Percentiles rank a stretch among this genome's conserved stretches.
Evolutionary conservation across 305 asterid species (phyloP).

Genomic region (Fraxinus xanthoxyloides): DNA sequence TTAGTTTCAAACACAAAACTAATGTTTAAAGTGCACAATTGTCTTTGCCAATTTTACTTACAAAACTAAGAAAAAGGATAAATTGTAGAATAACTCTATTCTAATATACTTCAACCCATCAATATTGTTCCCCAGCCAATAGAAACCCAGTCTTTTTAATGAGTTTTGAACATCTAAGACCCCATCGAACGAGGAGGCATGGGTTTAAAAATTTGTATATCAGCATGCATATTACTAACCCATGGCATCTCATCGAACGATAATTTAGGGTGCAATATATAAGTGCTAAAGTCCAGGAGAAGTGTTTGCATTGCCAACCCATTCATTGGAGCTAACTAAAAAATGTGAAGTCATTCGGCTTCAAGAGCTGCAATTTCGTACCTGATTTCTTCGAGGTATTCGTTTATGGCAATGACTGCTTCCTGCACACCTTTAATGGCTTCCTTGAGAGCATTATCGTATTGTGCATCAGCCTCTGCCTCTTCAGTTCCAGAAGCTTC

Average conservation of each 20-base stretch:
- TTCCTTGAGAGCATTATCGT: slow-evolving; percentile 76
- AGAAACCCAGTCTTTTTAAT: neutral
- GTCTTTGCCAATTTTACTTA: neutral
- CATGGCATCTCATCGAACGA: neutral
- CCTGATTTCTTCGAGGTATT: slow-evolving; percentile 86
- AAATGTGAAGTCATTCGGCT: slow-evolving; percentile 34
- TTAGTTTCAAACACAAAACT: neutral
- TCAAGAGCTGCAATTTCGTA: slow-evolving; percentile 87
- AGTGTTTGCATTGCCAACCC: neutral
- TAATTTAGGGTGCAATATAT: neutral
- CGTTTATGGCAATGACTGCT: slow-evolving; percentile 71
- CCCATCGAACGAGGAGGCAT: neutral
- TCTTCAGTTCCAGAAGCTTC: slow-evolving; percentile 97
- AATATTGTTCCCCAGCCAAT: neutral
- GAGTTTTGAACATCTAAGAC: neutral
- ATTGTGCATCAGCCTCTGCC: slow-evolving; percentile 91
- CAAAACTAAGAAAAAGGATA: neutral
- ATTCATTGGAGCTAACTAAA: neutral
- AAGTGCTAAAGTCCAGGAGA: slow-evolving; percentile 1
- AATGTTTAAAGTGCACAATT: neutral
- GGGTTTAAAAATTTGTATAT: slow-evolving; percentile 4
- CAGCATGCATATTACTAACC: neutral
- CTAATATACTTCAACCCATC: neutral
- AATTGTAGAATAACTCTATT: neutral
- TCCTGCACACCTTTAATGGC: slow-evolving; percentile 82